These are phyloP conservation scores for Elsinoe fawcettii DNA, from an alignment of 2,329 filamentous ascomycete species.

Conservation along the genomic window DNA sequence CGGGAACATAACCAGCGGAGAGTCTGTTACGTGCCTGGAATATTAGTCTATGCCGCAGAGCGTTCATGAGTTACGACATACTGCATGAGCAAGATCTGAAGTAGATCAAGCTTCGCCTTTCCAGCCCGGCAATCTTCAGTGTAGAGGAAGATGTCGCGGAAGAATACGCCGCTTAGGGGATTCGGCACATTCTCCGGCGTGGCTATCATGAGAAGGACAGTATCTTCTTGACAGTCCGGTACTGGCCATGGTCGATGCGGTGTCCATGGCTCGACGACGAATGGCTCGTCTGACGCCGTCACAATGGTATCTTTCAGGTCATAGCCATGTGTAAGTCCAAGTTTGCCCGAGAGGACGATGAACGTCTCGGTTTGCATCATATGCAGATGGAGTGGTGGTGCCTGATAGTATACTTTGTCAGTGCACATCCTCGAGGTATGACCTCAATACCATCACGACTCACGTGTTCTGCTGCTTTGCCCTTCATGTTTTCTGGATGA, in stretches of 20 bases:
- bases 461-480: not conserved
- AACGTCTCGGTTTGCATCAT: constrained; percentile 7
- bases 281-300: not conserved
- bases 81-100: constrained; percentile 2
- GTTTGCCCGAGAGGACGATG: not conserved
- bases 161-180: not conserved
- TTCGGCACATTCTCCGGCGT: constrained; percentile 3
- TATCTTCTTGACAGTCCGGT: constrained; percentile 1
- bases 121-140: not conserved
- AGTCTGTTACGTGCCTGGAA: not conserved
- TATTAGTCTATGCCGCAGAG: not conserved
- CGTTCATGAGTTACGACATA: not conserved
- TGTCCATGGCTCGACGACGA: not conserved
- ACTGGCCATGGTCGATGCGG: constrained; percentile 7
- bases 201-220: not conserved
- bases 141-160: constrained; percentile 9
- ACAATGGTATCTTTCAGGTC: not conserved
- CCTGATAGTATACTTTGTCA: not conserved
- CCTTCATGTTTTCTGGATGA: not conserved
- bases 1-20: not conserved
- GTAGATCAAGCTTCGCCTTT: not conserved
- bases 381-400: not conserved
- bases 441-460: not conserved
- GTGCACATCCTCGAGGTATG: no score
- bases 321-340: not conserved